These are phyloP conservation scores for Kwoniella mangroviensis DNA, from an alignment of 768 basidiomycete species.

Conservation along the genomic window DNA sequence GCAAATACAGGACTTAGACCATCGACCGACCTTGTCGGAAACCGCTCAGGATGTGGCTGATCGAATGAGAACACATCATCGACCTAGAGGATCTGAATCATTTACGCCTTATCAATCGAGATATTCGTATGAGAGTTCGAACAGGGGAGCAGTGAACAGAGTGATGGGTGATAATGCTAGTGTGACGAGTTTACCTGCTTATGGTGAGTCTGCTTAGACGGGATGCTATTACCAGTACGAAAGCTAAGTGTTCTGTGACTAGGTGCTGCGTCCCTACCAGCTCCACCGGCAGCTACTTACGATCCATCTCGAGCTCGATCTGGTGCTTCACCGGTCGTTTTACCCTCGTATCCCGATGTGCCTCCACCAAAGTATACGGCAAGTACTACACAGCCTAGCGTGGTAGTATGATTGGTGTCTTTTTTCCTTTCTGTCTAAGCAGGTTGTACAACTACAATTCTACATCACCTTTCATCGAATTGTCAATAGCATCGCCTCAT, in stretches of 20 bases:
- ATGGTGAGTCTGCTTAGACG: slow-evolving; percentile 18
- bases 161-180: slow-evolving; percentile 4
- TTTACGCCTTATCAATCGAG: not conserved
- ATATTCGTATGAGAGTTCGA: not conserved
- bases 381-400: not conserved
- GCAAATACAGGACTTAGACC: slow-evolving; percentile 3
- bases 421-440: no score
- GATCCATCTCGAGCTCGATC: slow-evolving; percentile 8
- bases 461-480: not conserved
- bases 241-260: not conserved
- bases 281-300: slow-evolving; percentile 11
- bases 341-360: not conserved
- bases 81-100: not conserved
- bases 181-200: slow-evolving; percentile 24
- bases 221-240: not conserved
- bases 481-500: no score
- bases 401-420: not conserved
- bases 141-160: slow-evolving; percentile 13
- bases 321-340: not conserved
- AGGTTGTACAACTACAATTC: no score
- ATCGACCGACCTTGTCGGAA: slow-evolving; percentile 10
- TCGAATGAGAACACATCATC: not conserved
- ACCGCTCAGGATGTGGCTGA: slow-evolving; percentile 11
- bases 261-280: slow-evolving; percentile 18
- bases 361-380: slow-evolving; percentile 13